Conservation (phyloP, 73 alveolate genomes). For the Paramecium caudatum region DNA sequence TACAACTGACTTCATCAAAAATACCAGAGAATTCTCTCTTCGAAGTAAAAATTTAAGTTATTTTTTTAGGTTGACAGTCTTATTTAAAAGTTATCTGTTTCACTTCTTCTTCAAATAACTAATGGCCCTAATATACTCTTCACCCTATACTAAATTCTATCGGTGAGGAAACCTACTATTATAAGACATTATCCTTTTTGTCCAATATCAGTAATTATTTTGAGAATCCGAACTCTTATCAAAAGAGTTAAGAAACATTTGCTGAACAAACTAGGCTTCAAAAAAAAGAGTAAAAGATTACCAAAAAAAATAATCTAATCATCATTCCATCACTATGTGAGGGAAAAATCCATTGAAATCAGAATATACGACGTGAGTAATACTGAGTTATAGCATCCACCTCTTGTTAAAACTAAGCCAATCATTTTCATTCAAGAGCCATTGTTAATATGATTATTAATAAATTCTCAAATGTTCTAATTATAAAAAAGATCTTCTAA, state of each 20-base stretch:
- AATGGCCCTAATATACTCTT: background rate
- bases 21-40: background rate
- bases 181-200: slow-evolving; percentile 20
- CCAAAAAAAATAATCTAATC: too few relatives aligned
- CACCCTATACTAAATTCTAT: slow-evolving; percentile 8
- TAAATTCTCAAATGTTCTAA: slow-evolving; percentile 42
- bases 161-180: slow-evolving; percentile 15
- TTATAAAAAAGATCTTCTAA: background rate
- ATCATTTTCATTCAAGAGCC: too few relatives aligned
- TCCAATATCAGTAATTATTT: background rate
- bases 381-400: too few relatives aligned
- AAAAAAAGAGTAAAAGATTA: too few relatives aligned
- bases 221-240: background rate
- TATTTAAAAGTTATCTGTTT: background rate
- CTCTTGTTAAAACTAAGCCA: too few relatives aligned
- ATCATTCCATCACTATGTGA: too few relatives aligned
- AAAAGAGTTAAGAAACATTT: background rate
- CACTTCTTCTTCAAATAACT: background rate
- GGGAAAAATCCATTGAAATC: too few relatives aligned
- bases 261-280: too few relatives aligned
- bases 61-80: background rate
- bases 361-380: too few relatives aligned
- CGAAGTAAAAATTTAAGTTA: too few relatives aligned
- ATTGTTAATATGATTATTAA: slow-evolving; percentile 16
- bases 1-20: background rate